Percentiles rank a stretch among this genome's conserved stretches.
phyloP scores from a whole-genome alignment of 208 protist species.

The Trypanosoma lewisi region DNA sequence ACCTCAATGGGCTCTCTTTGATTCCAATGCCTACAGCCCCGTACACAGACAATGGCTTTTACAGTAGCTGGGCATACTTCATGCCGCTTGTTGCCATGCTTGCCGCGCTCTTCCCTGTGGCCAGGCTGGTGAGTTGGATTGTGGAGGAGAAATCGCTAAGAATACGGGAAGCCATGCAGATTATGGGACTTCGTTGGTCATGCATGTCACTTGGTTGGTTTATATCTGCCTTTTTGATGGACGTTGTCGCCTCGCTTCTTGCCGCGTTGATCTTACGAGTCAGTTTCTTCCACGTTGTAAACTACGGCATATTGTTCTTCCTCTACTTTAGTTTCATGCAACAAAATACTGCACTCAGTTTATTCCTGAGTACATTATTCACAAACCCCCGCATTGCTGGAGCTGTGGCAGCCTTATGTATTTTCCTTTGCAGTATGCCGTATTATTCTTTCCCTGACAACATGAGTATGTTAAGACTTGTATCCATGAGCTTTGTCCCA shows the following conservation, averaged over 20 bases:
- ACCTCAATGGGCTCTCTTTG: constrained; percentile 31
- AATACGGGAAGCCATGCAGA: constrained; percentile 85
- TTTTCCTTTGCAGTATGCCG: constrained; percentile 67
- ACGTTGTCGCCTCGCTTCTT: constrained; percentile 55
- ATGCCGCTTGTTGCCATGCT: constrained; percentile 76
- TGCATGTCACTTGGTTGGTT: constrained; percentile 77
- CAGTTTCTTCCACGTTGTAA: constrained; percentile 56
- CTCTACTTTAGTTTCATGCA: constrained; percentile 77
- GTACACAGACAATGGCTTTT: constrained; percentile 50
- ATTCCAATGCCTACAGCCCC: constrained; percentile 60
- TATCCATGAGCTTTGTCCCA: constrained; percentile 48
- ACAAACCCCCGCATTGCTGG: constrained; percentile 69
- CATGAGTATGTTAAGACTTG: constrained; percentile 39
- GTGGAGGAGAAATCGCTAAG: constrained; percentile 77
- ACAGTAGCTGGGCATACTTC: constrained; percentile 59
- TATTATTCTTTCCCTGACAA: constrained; percentile 66
- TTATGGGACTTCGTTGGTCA: constrained; percentile 81
- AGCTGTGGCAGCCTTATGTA: constrained; percentile 55
- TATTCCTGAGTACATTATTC: constrained; percentile 77
- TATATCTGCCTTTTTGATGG: constrained; percentile 49
- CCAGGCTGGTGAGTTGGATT: constrained; percentile 58
- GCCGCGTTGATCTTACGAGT: constrained; percentile 51
- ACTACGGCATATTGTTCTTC: constrained; percentile 64
- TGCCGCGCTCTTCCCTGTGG: constrained; percentile 70
- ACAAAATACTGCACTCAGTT: constrained; percentile 62